Evolutionary conservation across 2,329 filamentous ascomycete genomes (phyloP).

Genomic region (Sporothrix luriei): DNA sequence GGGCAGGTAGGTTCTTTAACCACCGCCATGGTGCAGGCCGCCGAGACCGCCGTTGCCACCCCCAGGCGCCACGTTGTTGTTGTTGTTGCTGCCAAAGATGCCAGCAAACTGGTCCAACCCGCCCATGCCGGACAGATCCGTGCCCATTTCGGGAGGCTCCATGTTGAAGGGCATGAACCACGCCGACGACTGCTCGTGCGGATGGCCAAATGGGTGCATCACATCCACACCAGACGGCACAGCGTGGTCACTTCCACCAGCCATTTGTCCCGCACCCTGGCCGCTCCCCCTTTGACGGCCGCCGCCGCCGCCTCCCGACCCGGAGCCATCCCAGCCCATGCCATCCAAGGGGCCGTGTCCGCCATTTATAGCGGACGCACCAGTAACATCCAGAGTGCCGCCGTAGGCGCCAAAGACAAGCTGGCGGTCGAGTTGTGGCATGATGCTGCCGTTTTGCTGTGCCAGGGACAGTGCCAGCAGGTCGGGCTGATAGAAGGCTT

Average conservation of each 20-base stretch:
- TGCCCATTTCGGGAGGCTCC: constrained; percentile 68
- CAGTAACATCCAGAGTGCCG: constrained; percentile 51
- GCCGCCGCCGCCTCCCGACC: constrained; percentile 30
- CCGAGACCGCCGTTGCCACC: constrained; percentile 40
- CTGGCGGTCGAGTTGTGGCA: constrained; percentile 73
- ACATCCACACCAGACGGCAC: constrained; percentile 31
- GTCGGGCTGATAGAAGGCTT: constrained; percentile 54
- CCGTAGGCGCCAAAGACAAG: constrained; percentile 74
- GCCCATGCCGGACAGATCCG: constrained; percentile 50
- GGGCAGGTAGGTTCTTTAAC: background rate
- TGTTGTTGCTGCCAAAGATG: constrained; percentile 50
- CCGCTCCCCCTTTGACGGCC: constrained; percentile 14
- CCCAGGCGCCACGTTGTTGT: constrained; percentile 43
- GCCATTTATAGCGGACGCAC: constrained; percentile 45
- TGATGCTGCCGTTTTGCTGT: constrained; percentile 52
- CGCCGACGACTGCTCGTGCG: constrained; percentile 61
- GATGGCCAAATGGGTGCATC: constrained; percentile 41
- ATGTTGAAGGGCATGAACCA: constrained; percentile 96
- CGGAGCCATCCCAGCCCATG: constrained; percentile 46
- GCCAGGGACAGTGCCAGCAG: constrained; percentile 57
- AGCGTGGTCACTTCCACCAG: constrained; percentile 10
- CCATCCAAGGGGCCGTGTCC: constrained; percentile 49
- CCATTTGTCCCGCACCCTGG: constrained; percentile 1
- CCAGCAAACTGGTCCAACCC: constrained; percentile 54
- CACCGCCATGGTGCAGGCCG: constrained; percentile 38